These are phyloP conservation scores for Kuraishia piskuri DNA, from an alignment of 805 yeast species.

Conservation along the genomic window DNA sequence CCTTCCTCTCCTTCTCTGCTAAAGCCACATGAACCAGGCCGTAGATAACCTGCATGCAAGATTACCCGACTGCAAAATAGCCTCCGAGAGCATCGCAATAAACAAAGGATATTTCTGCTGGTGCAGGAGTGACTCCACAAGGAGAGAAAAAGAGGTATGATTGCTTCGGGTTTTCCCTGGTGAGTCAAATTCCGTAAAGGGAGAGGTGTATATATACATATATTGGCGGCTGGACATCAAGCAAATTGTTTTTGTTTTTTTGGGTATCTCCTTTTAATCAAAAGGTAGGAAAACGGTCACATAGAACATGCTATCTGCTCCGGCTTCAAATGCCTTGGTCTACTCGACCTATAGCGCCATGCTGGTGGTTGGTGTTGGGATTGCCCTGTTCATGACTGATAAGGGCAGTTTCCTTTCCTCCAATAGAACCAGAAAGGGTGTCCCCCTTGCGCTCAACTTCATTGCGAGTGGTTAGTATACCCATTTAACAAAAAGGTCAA, in stretches of 20 bases:
- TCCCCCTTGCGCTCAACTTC: constrained; percentile 81
- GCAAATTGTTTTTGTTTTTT: no score
- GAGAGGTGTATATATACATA: no score
- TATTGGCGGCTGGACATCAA: no score
- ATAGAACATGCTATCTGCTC: background rate
- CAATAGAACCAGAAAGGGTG: constrained; percentile 70
- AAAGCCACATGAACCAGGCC: background rate
- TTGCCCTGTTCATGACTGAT: constrained; percentile 47
- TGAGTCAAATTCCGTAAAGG: no score
- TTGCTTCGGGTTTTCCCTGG: no score
- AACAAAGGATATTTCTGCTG: background rate
- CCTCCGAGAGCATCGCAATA: background rate
- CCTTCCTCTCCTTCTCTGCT: background rate
- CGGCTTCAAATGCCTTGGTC: constrained; percentile 50
- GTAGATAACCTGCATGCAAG: background rate
- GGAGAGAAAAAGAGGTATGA: background rate
- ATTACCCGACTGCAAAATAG: background rate
- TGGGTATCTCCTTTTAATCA: background rate
- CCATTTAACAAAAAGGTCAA: constrained; percentile 1
- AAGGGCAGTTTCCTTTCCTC: constrained; percentile 59
- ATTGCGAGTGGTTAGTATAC: constrained; percentile 76
- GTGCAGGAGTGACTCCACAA: background rate
- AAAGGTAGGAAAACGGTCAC: background rate
- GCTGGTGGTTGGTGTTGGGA: constrained; percentile 42
- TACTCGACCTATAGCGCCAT: constrained; percentile 51